Percentiles rank a stretch among this genome's conserved stretches.
These are phyloP conservation scores for Diaporthe longicolla DNA, from an alignment of 2,329 filamentous ascomycete genomes.

Conservation along the genomic window DNA sequence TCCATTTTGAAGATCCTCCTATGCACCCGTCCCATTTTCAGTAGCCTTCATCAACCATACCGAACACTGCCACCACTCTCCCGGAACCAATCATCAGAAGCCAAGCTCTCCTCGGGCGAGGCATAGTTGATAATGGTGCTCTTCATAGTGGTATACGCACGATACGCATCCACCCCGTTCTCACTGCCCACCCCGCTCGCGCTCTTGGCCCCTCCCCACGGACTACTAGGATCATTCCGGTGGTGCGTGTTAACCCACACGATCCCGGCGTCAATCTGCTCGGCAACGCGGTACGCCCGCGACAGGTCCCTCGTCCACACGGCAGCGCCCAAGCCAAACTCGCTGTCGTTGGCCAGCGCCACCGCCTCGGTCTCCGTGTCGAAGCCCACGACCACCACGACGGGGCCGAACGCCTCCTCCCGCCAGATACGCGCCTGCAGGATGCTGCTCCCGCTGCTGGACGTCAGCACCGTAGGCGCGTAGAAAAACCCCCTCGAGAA, in stretches of 20 bases:
- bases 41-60: constrained; percentile 64
- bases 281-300: constrained; percentile 80
- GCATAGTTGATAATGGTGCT: constrained; percentile 81
- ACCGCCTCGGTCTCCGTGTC: constrained; percentile 80
- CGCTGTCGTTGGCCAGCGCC: constrained; percentile 78
- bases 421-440: constrained; percentile 80
- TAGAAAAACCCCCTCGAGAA: constrained; percentile 79
- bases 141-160: constrained; percentile 72
- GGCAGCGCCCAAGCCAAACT: constrained; percentile 82
- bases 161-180: constrained; percentile 76
- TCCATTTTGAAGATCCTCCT: background rate
- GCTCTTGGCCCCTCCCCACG: constrained; percentile 76
- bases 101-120: constrained; percentile 63
- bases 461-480: constrained; percentile 79
- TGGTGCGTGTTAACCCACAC: constrained; percentile 75
- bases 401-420: constrained; percentile 88
- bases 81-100: constrained; percentile 77
- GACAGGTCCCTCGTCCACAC: constrained; percentile 83
- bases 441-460: constrained; percentile 70
- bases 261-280: constrained; percentile 76
- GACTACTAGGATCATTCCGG: constrained; percentile 79
- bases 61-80: constrained; percentile 69
- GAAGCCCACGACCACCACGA: constrained; percentile 82
- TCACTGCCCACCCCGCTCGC: constrained; percentile 79
- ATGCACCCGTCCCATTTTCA: rapidly evolving